Conservation (phyloP, 2,329 filamentous ascomycete species). For the Colletotrichum brevisporum region DNA sequence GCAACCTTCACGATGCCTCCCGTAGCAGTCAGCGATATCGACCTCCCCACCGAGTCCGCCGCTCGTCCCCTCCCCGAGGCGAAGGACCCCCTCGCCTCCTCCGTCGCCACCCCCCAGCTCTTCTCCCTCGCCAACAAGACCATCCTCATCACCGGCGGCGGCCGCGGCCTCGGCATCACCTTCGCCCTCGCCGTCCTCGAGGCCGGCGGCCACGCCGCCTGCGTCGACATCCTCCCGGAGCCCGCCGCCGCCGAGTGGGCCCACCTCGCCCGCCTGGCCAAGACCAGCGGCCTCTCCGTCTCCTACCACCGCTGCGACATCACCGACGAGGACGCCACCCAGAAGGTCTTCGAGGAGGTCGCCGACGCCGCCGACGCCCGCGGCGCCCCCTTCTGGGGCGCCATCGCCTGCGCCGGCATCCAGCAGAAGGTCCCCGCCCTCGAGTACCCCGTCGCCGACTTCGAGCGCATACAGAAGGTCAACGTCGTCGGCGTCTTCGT, state of each 20-base stretch:
- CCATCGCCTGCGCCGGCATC: slow-evolving; percentile 64
- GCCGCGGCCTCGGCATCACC: slow-evolving; percentile 64
- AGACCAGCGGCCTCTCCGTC: slow-evolving; percentile 49
- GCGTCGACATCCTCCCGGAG: slow-evolving; percentile 59
- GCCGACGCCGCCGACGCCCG: slow-evolving; percentile 50
- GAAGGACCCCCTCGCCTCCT: slow-evolving; percentile 49
- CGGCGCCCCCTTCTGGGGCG: slow-evolving; percentile 53
- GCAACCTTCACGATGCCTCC: slow-evolving; percentile 37
- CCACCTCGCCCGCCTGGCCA: slow-evolving; percentile 57
- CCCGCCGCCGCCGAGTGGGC: slow-evolving; percentile 57
- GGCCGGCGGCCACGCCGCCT: slow-evolving; percentile 63
- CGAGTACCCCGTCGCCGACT: slow-evolving; percentile 68
- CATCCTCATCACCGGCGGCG: slow-evolving; percentile 65
- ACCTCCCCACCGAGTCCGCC: slow-evolving; percentile 46
- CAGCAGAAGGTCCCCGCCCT: slow-evolving; percentile 62
- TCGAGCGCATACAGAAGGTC: slow-evolving; percentile 77
- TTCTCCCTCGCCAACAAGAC: slow-evolving; percentile 63
- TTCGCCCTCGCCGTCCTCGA: slow-evolving; percentile 64
- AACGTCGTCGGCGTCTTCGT: slow-evolving; percentile 80
- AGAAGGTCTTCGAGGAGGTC: slow-evolving; percentile 53
- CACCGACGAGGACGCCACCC: slow-evolving; percentile 58
- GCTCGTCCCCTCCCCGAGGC: slow-evolving; percentile 47
- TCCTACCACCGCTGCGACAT: slow-evolving; percentile 63
- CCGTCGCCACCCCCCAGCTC: slow-evolving; percentile 48
- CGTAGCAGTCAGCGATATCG: slow-evolving; percentile 48